phyloP scores from a whole-genome alignment of 2,329 filamentous ascomycete species.

The Verticillium isaacii region DNA sequence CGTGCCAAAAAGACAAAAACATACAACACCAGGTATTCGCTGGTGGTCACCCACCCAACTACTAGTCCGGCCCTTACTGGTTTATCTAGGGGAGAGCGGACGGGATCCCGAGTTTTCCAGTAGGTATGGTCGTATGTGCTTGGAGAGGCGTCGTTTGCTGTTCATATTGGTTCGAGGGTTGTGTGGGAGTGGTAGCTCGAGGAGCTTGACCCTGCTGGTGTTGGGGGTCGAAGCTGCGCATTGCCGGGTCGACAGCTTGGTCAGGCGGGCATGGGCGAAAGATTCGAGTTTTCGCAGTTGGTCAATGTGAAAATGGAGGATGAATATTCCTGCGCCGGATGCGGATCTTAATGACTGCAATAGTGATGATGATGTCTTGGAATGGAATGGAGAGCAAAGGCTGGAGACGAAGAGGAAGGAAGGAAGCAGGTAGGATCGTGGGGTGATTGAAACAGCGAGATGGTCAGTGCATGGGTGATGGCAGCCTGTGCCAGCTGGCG shows the following conservation, averaged over 20 bases:
- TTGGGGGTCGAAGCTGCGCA: neutral
- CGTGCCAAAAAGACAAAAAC: too few relatives aligned
- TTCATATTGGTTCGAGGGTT: too few relatives aligned
- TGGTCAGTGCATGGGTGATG: neutral
- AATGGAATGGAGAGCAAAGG: neutral
- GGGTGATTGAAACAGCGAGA: neutral
- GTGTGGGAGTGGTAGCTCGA: neutral
- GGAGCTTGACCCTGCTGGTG: neutral
- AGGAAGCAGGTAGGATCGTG: neutral
- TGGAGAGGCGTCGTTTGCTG: too few relatives aligned
- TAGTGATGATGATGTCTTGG: neutral
- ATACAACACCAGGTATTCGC: too few relatives aligned
- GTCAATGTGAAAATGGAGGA: neutral
- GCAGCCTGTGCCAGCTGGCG: neutral
- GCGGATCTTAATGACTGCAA: neutral
- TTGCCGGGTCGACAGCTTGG: neutral
- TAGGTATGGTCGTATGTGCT: too few relatives aligned
- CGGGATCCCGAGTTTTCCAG: too few relatives aligned
- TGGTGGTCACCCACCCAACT: too few relatives aligned
- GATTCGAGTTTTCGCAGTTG: neutral
- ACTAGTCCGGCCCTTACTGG: too few relatives aligned
- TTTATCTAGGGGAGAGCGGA: too few relatives aligned
- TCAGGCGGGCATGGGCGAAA: neutral
- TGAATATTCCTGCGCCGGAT: neutral
- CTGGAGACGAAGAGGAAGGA: neutral